Conservation (phyloP, 2,329 filamentous ascomycete species). For the Fusarium sp. region DNA sequence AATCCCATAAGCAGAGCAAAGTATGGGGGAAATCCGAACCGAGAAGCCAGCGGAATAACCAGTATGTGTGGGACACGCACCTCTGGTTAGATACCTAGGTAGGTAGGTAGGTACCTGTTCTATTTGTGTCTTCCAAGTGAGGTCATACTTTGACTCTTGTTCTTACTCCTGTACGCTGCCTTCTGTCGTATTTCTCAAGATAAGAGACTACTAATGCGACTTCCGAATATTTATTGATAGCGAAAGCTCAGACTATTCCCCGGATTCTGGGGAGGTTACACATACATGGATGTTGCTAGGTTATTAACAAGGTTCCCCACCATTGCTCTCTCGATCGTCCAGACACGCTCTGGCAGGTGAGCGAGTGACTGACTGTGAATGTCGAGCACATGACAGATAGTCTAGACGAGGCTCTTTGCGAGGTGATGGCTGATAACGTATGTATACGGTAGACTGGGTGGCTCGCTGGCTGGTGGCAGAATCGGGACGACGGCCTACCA, state of each 20-base stretch:
- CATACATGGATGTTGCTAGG: constrained; percentile 1
- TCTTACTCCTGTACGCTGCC: neutral
- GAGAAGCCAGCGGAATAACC: constrained; percentile 25
- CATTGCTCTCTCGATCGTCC: constrained; percentile 27
- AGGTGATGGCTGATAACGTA: constrained; percentile 11
- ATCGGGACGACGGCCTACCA: constrained; percentile 23
- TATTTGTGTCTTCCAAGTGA: neutral
- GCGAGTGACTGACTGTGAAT: constrained; percentile 8
- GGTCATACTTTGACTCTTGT: neutral
- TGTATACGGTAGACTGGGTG: constrained; percentile 15
- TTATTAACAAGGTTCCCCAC: constrained; percentile 29
- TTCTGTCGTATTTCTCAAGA: neutral
- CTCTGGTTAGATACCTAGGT: neutral
- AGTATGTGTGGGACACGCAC: constrained; percentile 20
- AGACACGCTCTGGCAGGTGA: constrained; percentile 37
- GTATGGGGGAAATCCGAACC: constrained; percentile 25
- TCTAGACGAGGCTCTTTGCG: constrained; percentile 16
- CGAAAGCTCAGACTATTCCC: constrained; percentile 7
- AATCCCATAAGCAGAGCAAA: constrained; percentile 40
- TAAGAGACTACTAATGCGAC: constrained; percentile 1
- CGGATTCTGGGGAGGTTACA: constrained; percentile 22
- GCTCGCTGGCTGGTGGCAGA: constrained; percentile 6
- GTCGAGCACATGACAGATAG: constrained; percentile 39
- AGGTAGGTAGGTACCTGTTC: neutral
- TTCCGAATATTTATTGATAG: constrained; percentile 19